Evolutionary conservation across 768 basidiomycete species (phyloP).

Genomic region (Boletus pseudopeckii): DNA sequence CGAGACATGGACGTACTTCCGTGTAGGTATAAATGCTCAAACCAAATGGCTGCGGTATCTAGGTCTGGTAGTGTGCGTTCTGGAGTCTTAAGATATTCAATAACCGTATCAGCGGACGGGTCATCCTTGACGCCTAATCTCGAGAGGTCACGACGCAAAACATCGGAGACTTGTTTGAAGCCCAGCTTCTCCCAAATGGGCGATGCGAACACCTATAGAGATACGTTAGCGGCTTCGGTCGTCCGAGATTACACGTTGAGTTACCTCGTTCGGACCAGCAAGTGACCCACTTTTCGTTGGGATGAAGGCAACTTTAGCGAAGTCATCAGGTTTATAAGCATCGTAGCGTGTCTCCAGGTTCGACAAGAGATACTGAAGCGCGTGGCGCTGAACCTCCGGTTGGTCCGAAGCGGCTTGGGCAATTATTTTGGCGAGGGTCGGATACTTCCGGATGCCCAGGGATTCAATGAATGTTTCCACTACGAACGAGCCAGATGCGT

Average conservation of each 20-base stretch:
- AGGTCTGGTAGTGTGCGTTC: neutral
- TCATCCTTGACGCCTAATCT: slow-evolving; percentile 12
- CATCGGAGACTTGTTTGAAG: slow-evolving; percentile 2
- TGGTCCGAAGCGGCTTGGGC: slow-evolving; percentile 4
- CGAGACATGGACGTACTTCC: slow-evolving; percentile 6
- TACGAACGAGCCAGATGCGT: neutral
- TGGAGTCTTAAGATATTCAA: neutral
- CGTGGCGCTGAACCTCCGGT: neutral
- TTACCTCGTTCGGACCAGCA: slow-evolving; percentile 11
- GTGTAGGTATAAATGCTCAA: slow-evolving; percentile 4
- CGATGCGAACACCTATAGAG: slow-evolving; percentile 9
- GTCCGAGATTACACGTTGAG: neutral
- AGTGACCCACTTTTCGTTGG: slow-evolving; percentile 8
- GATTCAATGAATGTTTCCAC: neutral
- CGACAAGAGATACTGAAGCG: slow-evolving; percentile 12
- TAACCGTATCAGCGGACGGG: slow-evolving; percentile 1
- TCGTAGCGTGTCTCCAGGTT: slow-evolving; percentile 8
- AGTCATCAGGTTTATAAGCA: slow-evolving; percentile 11
- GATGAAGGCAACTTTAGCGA: slow-evolving; percentile 8
- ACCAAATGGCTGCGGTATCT: slow-evolving; percentile 4
- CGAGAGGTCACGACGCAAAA: slow-evolving; percentile 3
- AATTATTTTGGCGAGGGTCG: slow-evolving; percentile 6
- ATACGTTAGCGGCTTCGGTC: neutral
- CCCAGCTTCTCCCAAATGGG: slow-evolving; percentile 8
- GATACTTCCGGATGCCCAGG: slow-evolving; percentile 2